These are phyloP conservation scores for Sedum album DNA, from an alignment of 164 flowering plant species.

Conservation along the genomic window DNA sequence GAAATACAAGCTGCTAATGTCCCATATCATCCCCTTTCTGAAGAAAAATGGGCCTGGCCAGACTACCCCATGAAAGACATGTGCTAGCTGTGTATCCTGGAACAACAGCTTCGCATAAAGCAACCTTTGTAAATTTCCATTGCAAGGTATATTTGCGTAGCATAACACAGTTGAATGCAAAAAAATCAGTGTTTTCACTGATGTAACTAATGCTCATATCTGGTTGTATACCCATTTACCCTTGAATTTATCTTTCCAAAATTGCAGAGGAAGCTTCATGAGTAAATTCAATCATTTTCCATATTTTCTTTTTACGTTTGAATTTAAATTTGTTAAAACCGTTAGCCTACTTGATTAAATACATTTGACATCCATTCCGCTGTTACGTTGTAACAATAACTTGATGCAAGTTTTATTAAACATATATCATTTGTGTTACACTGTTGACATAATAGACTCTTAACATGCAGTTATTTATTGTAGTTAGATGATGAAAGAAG, in stretches of 20 bases:
- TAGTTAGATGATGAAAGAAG: constrained; percentile 97
- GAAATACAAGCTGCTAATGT: constrained; percentile 3
- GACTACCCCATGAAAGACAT: constrained; percentile 6
- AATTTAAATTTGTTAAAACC: not conserved
- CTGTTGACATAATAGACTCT: not conserved
- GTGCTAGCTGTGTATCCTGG: constrained; percentile 59
- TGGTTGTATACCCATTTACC: constrained; percentile 9
- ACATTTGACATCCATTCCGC: not conserved
- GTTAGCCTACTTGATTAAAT: not conserved
- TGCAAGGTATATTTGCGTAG: constrained; percentile 71
- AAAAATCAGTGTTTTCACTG: constrained; percentile 7
- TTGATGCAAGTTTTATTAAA: not conserved
- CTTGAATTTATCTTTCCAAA: constrained; percentile 12
- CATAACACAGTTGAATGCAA: not conserved
- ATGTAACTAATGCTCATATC: constrained; percentile 11
- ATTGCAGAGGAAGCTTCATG: constrained; percentile 76
- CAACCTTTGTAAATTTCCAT: constrained; percentile 71
- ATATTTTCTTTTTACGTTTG: not conserved
- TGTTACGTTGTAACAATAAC: not conserved
- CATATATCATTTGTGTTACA: not conserved
- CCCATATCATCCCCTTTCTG: constrained; percentile 5
- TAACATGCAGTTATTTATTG: constrained; percentile 51
- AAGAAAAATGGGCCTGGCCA: constrained; percentile 8
- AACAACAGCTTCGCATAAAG: constrained; percentile 87
- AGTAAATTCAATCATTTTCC: constrained; percentile 50